Evolutionary conservation across 1,139 yeast species (phyloP).

Genomic region (Torulaspora pretoriensis): DNA sequence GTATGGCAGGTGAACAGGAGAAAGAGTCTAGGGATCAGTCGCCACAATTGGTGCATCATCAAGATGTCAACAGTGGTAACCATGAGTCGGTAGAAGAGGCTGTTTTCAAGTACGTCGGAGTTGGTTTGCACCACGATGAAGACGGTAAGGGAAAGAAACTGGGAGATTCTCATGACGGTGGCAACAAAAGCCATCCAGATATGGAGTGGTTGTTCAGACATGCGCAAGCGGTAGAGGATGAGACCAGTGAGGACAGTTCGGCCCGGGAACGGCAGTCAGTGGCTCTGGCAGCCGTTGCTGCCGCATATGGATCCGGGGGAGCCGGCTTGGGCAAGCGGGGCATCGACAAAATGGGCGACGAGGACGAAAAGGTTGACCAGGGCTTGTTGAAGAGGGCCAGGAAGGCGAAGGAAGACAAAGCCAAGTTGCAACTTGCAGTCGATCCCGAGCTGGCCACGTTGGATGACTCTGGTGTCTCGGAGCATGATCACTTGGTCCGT

Average conservation of each 20-base stretch:
- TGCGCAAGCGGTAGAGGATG: slow-evolving; percentile 28
- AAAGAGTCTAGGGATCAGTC: slow-evolving; percentile 12
- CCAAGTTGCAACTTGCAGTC: slow-evolving; percentile 37
- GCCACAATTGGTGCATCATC: slow-evolving; percentile 11
- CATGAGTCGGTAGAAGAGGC: slow-evolving; percentile 49
- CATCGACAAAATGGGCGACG: slow-evolving; percentile 13
- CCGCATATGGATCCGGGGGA: slow-evolving; percentile 29
- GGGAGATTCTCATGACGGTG: slow-evolving; percentile 11
- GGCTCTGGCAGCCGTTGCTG: slow-evolving; percentile 35
- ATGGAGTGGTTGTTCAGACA: slow-evolving; percentile 38
- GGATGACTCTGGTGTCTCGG: slow-evolving; percentile 41
- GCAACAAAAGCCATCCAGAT: slow-evolving; percentile 18
- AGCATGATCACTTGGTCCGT: slow-evolving; percentile 59
- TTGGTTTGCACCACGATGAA: slow-evolving; percentile 43
- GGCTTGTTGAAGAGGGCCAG: slow-evolving; percentile 19
- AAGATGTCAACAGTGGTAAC: slow-evolving; percentile 14
- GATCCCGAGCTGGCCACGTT: slow-evolving; percentile 60
- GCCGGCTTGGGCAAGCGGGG: slow-evolving; percentile 17
- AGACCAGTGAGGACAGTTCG: slow-evolving; percentile 16
- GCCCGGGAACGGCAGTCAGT: slow-evolving; percentile 23
- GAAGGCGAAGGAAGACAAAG: slow-evolving; percentile 21
- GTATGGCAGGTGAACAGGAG: slow-evolving; percentile 11
- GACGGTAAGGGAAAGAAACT: slow-evolving; percentile 28
- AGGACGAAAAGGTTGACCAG: slow-evolving; percentile 12
- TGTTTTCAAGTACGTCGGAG: slow-evolving; percentile 66